Conservation (phyloP, 2,329 filamentous ascomycete genomes). For the Xylaria sp. region DNA sequence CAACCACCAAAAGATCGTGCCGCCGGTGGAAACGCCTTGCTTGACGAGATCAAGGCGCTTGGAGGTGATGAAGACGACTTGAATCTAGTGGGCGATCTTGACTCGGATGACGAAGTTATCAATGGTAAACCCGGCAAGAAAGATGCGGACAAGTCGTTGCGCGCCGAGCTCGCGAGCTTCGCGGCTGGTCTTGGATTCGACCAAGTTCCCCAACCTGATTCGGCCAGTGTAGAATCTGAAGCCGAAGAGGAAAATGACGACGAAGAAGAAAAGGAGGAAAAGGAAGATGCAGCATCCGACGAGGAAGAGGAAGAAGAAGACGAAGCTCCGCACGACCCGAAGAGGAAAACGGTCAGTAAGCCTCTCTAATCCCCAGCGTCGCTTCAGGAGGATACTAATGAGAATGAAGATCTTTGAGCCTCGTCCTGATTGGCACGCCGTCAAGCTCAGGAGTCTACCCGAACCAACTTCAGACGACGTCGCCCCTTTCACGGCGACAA, state of each 20-base stretch:
- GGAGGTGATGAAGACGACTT: constrained; percentile 62
- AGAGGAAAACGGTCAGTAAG: constrained; percentile 41
- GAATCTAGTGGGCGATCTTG: constrained; percentile 52
- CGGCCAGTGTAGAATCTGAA: constrained; percentile 35
- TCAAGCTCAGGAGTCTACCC: constrained; percentile 41
- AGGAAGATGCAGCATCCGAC: constrained; percentile 3
- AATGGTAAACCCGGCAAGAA: constrained; percentile 31
- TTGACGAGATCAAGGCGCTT: constrained; percentile 60
- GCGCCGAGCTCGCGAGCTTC: constrained; percentile 49
- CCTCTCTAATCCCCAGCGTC: constrained; percentile 18
- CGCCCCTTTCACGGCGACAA: constrained; percentile 38
- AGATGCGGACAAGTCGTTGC: constrained; percentile 42
- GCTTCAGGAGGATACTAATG: constrained; percentile 13
- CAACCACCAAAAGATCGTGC: constrained; percentile 4
- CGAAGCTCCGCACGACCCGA: constrained; percentile 28
- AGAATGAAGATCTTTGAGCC: constrained; percentile 48
- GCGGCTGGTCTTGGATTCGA: constrained; percentile 47
- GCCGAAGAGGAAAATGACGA: constrained; percentile 31
- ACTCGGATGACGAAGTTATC: constrained; percentile 45
- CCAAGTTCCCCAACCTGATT: constrained; percentile 34
- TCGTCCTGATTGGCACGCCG: constrained; percentile 52
- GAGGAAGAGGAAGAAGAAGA: constrained; percentile 21
- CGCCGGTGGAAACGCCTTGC: constrained; percentile 36
- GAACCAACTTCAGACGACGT: constrained; percentile 41
- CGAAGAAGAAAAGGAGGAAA: constrained; percentile 15